These are phyloP conservation scores for Boletus vinaceobasis DNA, from an alignment of 768 basidiomycete species.

Conservation along the genomic window DNA sequence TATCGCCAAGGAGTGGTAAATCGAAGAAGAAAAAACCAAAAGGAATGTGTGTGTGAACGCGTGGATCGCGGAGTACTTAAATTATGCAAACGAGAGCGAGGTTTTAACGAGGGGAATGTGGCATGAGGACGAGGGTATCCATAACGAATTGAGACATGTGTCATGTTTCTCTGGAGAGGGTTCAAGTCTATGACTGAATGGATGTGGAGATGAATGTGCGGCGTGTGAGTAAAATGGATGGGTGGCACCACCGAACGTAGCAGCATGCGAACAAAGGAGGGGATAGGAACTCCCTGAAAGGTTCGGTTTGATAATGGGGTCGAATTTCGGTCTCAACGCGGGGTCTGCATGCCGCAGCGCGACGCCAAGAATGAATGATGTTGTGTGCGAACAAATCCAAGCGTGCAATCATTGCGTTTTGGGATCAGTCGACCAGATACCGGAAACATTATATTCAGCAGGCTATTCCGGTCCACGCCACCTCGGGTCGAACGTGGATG, in stretches of 20 bases:
- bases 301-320: neutral
- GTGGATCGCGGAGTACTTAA: neutral
- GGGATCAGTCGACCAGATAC: neutral
- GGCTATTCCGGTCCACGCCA: constrained; percentile 6
- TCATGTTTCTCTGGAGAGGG: neutral
- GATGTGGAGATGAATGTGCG: neutral
- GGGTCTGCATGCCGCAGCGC: neutral
- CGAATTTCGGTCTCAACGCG: neutral
- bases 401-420: neutral
- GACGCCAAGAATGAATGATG: neutral
- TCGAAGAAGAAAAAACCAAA: neutral
- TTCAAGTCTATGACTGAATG: neutral
- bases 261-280: neutral
- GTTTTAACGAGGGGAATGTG: neutral
- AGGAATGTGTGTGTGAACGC: neutral
- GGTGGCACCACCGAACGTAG: neutral
- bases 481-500: neutral
- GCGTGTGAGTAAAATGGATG: neutral
- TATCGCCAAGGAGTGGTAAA: neutral
- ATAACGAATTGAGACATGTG: neutral
- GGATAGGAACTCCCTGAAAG: neutral
- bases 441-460: constrained; percentile 8
- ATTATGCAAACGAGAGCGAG: neutral
- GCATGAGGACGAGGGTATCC: constrained; percentile 3
- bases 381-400: neutral